Evolutionary conservation across 2,329 filamentous ascomycete genomes (phyloP).

Genomic region (Penicillium sp.): DNA sequence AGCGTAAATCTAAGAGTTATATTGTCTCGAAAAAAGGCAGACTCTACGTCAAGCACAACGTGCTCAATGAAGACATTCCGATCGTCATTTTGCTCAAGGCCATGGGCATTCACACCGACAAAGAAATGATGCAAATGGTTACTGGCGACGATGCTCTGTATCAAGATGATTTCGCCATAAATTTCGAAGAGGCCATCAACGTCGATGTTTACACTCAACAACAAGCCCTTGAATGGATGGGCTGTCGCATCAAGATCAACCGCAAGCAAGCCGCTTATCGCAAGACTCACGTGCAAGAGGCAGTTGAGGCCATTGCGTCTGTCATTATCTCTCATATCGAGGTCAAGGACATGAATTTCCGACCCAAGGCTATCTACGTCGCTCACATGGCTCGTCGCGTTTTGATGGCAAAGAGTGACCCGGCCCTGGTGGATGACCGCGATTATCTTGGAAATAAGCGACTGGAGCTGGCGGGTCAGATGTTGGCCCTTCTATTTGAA

Average conservation of each 20-base stretch:
- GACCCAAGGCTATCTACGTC: conserved; percentile 94
- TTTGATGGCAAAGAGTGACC: conserved; percentile 87
- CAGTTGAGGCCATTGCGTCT: conserved; percentile 85
- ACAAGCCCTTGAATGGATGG: conserved; percentile 91
- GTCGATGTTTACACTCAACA: conserved; percentile 87
- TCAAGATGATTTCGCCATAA: conserved; percentile 91
- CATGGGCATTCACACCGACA: conserved; percentile 88
- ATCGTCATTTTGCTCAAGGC: conserved; percentile 92
- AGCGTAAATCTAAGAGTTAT: conserved; percentile 96
- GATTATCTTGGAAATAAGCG: conserved; percentile 99
- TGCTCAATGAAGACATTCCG: conserved; percentile 87
- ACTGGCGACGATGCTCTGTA: conserved; percentile 83
- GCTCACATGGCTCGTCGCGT: conserved; percentile 97
- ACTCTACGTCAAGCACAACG: conserved; percentile 87
- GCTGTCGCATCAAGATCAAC: conserved; percentile 82
- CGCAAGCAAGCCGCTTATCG: conserved; percentile 60
- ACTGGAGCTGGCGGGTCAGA: conserved; percentile 88
- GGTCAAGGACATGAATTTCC: conserved; percentile 86
- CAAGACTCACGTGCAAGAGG: conserved; percentile 84
- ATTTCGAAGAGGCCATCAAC: conserved; percentile 88
- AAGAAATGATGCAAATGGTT: conserved; percentile 89
- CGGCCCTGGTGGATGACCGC: conserved; percentile 86
- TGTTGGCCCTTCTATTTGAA: conserved; percentile 90
- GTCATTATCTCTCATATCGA: conserved; percentile 94
- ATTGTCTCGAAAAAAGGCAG: conserved; percentile 91